Conservation (phyloP, 495 filamentous ascomycete genomes). For the Bacidia rubella region DNA sequence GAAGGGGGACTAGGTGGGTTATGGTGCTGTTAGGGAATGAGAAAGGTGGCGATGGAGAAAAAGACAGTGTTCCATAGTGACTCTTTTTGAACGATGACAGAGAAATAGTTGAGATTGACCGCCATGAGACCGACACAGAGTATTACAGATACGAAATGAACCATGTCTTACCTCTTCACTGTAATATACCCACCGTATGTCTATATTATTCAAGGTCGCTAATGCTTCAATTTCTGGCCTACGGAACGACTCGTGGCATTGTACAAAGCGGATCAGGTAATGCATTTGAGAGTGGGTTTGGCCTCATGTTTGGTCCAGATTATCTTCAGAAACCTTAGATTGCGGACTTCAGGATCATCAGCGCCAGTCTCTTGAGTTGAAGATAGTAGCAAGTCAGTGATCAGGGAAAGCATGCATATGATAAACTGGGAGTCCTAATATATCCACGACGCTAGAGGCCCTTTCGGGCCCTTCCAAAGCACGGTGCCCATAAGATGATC, state of each 20-base stretch:
- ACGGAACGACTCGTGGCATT: conserved; percentile 82
- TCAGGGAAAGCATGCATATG: too few species aligned
- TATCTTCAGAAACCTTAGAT: too few species aligned
- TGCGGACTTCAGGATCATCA: too few species aligned
- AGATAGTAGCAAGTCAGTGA: too few species aligned
- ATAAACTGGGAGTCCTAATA: too few species aligned
- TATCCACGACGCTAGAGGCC: too few species aligned
- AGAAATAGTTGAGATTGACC: conserved; percentile 1
- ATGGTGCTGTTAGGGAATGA: conserved; percentile 5
- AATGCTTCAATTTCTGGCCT: conserved; percentile 74
- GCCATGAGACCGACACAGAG: not conserved
- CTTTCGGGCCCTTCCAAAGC: too few species aligned
- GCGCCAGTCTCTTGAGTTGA: too few species aligned
- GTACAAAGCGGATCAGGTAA: conserved; percentile 82
- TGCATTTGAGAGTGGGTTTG: conserved; percentile 44
- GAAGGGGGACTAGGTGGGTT: conserved; percentile 58
- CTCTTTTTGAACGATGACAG: too few species aligned
- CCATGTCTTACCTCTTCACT: conserved; percentile 47
- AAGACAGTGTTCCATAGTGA: not conserved
- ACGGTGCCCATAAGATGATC: too few species aligned
- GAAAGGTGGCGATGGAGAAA: not conserved
- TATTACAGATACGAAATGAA: not conserved
- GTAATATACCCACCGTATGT: conserved; percentile 61
- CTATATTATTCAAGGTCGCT: conserved; percentile 51
- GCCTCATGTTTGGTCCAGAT: too few species aligned